Evolutionary conservation across 1,284 basidiomycete genomes (phyloP).

Genomic region (Malassezia sympodialis): DNA sequence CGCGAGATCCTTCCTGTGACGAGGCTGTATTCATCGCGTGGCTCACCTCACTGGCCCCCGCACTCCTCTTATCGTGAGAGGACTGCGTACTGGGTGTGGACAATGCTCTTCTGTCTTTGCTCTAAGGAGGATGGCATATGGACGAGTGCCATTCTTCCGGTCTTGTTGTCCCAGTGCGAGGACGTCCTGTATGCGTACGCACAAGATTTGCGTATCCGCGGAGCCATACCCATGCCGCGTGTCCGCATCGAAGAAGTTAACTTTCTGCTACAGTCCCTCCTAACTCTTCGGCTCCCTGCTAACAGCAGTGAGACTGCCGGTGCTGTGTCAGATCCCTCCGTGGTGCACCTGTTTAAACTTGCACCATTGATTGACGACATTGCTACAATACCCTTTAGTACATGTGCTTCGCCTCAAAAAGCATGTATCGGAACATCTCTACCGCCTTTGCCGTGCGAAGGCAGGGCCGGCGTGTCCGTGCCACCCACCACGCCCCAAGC

Average conservation of each 20-base stretch:
- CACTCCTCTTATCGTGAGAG: constrained; percentile 53
- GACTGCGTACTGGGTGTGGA: constrained; percentile 88
- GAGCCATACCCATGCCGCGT: constrained; percentile 51
- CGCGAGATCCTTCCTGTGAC: constrained; percentile 49
- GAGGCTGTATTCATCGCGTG: constrained; percentile 53
- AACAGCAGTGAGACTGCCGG: not conserved
- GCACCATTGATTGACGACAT: not conserved
- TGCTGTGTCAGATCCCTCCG: not conserved
- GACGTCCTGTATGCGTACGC: constrained; percentile 62
- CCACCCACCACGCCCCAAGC: not conserved
- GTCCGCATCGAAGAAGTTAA: constrained; percentile 78
- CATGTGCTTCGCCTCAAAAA: constrained; percentile 1
- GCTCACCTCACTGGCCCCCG: constrained; percentile 1
- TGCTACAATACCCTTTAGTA: not conserved
- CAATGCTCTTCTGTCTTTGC: constrained; percentile 71
- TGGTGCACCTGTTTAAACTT: not conserved
- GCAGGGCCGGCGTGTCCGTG: not conserved
- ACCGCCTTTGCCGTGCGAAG: not conserved
- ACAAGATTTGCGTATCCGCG: constrained; percentile 69
- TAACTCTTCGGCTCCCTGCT: not conserved
- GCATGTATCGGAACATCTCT: not conserved
- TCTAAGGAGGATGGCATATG: constrained; percentile 50
- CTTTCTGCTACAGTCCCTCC: constrained; percentile 56
- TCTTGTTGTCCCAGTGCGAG: constrained; percentile 64
- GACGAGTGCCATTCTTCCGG: constrained; percentile 55